A percentile compares a stretch with the other conserved stretches of the same genome.
Evolutionary conservation across 2,329 filamentous ascomycete species (phyloP).

Genomic region (Alternaria sp.): DNA sequence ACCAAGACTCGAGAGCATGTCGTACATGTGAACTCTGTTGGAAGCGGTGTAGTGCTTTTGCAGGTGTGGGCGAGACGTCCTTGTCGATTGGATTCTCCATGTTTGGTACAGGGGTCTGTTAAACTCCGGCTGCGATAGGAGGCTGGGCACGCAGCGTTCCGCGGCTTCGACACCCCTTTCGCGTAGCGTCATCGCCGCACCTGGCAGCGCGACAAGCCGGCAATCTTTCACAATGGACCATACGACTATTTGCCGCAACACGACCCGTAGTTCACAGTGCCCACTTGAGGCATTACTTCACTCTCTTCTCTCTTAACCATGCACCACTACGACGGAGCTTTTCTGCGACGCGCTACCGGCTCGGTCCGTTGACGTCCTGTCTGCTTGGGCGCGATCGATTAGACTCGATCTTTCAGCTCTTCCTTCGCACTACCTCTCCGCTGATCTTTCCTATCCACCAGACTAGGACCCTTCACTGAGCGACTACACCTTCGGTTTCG

Average conservation of each 20-base stretch:
- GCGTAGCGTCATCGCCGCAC: constrained; percentile 9
- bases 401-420: constrained; percentile 14
- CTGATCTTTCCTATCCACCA: neutral
- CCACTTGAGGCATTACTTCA: constrained; percentile 1
- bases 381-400: constrained; percentile 14
- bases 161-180: constrained; percentile 12
- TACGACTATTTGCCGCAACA: constrained; percentile 1
- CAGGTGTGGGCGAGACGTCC: neutral
- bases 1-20: neutral
- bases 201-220: constrained; percentile 14
- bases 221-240: constrained; percentile 10
- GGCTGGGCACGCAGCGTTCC: constrained; percentile 5
- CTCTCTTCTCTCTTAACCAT: constrained; percentile 15
- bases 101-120: neutral
- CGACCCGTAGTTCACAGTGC: neutral
- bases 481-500: neutral
- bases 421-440: constrained; percentile 8
- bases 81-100: constrained; percentile 1
- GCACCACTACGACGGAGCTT: constrained; percentile 15
- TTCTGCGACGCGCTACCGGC: constrained; percentile 26
- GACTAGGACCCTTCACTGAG: neutral
- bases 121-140: constrained; percentile 9
- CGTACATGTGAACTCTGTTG: neutral
- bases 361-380: constrained; percentile 33
- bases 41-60: constrained; percentile 2